Base-by-base conservation (phyloP, 192 early-diverging fungal species). In the Spizellomyces punctatus region DNA sequence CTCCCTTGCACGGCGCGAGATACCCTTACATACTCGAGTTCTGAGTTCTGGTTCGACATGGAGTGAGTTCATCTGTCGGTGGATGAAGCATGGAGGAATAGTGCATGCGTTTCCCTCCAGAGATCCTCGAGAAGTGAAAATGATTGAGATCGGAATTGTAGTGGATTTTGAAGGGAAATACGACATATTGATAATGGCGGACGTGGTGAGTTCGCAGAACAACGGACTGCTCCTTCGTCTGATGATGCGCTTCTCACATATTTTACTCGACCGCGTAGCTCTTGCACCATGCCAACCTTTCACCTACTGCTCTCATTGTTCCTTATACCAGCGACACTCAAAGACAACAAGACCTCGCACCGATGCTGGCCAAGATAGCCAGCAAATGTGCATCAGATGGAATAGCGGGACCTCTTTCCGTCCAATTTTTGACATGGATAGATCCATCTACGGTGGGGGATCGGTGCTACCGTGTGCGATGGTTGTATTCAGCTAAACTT, bases 101-200 rank as follows among this genome's bases (percentile, higher is more conserved):
- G 12, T 68, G 16, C 54, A 59, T 9, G 73, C 47, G 8, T 54
- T 69, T 54, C 73, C 73, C 45, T 55, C 7, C 7, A 59, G 41
- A 10, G 65, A 67, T 44, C 14, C 66, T 44, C 49, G 49, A 36
- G 60, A 69, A 6, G 48, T 68, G 19, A 46, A 21, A 7, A 8
- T 10, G 17, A n/a, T 68, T 10, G 66, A 75, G 14, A 56, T 75
- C 19, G 66, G 56, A 8, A 54, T 75, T 46, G 50, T 60, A 6
- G 56, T 75, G 65, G 58, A 50, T 16, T 36, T 63, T 14, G 48
- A 10, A 16, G 73, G 73, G 10, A 44, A 63, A 54, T 75, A 55
- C 56, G 17, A 56, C 16, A 9, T n/a, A 0, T 27, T 54, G 8
- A 17, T n/a, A 17, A 56, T 36, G n/a, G 16, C 12, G 1, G 49